Evolutionary conservation across 305 asterid species (phyloP).

Genomic region (Solanum hybrid): DNA sequence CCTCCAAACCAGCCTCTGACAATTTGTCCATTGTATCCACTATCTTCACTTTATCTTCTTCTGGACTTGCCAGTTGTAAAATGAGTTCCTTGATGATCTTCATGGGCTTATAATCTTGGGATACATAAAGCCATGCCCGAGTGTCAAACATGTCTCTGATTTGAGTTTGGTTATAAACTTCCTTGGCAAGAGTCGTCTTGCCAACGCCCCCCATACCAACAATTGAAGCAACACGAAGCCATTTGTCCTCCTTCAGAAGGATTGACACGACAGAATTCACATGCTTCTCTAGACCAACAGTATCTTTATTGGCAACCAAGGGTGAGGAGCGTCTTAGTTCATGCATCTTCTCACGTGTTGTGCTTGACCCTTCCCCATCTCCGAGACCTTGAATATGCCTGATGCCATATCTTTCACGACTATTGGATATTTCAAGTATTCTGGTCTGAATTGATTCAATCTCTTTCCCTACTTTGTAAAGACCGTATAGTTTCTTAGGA

Average conservation of each 20-base stretch:
- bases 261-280: neutral
- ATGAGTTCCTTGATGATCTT: neutral
- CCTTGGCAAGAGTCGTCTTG: conserved; percentile 25
- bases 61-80: neutral
- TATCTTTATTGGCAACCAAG: neutral
- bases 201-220: conserved; percentile 31
- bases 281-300: conserved; percentile 12
- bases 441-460: neutral
- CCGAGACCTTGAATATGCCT: neutral
- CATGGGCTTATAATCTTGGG: neutral
- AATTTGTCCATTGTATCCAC: neutral
- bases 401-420: conserved; percentile 8
- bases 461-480: neutral
- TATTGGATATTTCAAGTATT: neutral
- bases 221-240: conserved; percentile 9
- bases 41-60: neutral
- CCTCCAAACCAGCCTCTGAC: neutral
- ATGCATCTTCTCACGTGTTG: neutral
- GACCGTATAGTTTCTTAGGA: neutral
- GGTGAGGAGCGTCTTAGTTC: neutral
- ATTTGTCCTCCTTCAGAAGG: neutral
- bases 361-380: neutral
- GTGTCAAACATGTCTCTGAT: conserved; percentile 4
- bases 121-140: neutral
- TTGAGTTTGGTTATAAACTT: conserved; percentile 12